phyloP scores from a whole-genome alignment of 345 rosid genomes.

The Tarenaya hassleriana region DNA sequence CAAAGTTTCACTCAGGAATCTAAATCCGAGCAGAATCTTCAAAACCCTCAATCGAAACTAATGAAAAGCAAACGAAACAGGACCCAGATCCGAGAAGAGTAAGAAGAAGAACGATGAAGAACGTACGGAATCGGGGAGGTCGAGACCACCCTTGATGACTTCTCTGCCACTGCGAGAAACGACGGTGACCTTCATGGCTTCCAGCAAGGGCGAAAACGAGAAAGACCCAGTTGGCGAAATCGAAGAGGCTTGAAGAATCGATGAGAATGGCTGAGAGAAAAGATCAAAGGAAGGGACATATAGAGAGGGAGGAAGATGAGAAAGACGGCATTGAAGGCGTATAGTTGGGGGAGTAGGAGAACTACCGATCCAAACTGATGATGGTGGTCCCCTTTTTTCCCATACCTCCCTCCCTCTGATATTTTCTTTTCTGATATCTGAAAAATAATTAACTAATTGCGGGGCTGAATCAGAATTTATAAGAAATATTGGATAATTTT shows the following conservation, averaged over 20 bases:
- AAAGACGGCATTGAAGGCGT: neutral
- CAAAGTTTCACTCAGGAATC: neutral
- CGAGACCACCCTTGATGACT: slow-evolving; percentile 58
- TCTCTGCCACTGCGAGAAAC: slow-evolving; percentile 67
- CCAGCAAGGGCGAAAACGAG: slow-evolving; percentile 13
- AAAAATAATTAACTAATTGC: too few relatives aligned
- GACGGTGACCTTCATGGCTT: slow-evolving; percentile 51
- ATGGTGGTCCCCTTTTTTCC: too few relatives aligned
- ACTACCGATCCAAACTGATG: neutral
- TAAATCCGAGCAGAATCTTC: too few relatives aligned
- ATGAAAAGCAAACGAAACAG: neutral
- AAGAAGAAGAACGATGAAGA: neutral
- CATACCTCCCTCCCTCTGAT: too few relatives aligned
- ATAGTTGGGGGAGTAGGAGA: neutral
- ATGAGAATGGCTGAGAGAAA: neutral
- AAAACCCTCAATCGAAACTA: too few relatives aligned
- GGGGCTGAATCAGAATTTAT: too few relatives aligned
- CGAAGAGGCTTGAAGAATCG: too few relatives aligned
- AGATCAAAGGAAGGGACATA: neutral
- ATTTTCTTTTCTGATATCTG: too few relatives aligned
- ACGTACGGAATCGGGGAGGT: slow-evolving; percentile 51
- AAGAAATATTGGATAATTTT: too few relatives aligned
- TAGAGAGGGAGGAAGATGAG: neutral
- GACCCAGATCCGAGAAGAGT: neutral
- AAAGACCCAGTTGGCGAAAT: slow-evolving; percentile 22